Evolutionary conservation across 169 alveolate genomes (phyloP).

Genomic region (Eimeria maxima): DNA sequence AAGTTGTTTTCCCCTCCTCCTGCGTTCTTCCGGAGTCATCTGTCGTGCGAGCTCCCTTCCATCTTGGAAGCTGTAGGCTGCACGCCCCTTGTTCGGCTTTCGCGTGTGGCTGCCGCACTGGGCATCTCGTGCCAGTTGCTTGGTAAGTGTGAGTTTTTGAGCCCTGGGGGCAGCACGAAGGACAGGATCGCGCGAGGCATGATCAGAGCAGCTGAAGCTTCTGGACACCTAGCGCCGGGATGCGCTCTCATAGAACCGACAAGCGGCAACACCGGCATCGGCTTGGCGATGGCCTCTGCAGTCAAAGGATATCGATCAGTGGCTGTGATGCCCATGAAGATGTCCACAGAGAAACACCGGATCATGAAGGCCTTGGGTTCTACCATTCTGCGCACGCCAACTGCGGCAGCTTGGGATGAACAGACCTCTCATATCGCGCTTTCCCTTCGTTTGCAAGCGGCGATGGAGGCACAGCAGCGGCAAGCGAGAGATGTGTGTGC

Average conservation of each 20-base stretch:
- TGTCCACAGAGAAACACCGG: slow-evolving; percentile 94
- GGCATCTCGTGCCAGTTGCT: slow-evolving; percentile 91
- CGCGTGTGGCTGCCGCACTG: slow-evolving; percentile 89
- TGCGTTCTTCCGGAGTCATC: slow-evolving; percentile 42
- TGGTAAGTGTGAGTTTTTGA: slow-evolving; percentile 94
- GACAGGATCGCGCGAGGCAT: slow-evolving; percentile 94
- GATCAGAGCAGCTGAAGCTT: slow-evolving; percentile 94
- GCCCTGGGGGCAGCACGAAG: slow-evolving; percentile 91
- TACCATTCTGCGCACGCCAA: slow-evolving; percentile 94
- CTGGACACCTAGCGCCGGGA: slow-evolving; percentile 92
- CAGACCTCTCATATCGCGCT: slow-evolving; percentile 92
- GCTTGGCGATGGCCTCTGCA: slow-evolving; percentile 95
- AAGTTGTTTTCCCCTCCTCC: slow-evolving; percentile 11
- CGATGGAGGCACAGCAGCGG: slow-evolving; percentile 87
- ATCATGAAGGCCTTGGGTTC: slow-evolving; percentile 95
- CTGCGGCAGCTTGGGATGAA: slow-evolving; percentile 95
- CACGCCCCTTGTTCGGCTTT: slow-evolving; percentile 94
- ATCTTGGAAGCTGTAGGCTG: slow-evolving; percentile 87
- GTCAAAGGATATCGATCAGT: slow-evolving; percentile 93
- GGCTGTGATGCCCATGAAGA: slow-evolving; percentile 94
- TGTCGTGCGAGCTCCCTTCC: slow-evolving; percentile 76
- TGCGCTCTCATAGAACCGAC: slow-evolving; percentile 96
- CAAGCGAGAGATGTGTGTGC: too few relatives aligned
- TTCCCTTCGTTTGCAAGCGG: slow-evolving; percentile 89
- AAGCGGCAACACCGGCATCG: slow-evolving; percentile 97